Base-by-base conservation (phyloP, 2,329 filamentous ascomycete genomes). In the Trichoderma oligosporum region DNA sequence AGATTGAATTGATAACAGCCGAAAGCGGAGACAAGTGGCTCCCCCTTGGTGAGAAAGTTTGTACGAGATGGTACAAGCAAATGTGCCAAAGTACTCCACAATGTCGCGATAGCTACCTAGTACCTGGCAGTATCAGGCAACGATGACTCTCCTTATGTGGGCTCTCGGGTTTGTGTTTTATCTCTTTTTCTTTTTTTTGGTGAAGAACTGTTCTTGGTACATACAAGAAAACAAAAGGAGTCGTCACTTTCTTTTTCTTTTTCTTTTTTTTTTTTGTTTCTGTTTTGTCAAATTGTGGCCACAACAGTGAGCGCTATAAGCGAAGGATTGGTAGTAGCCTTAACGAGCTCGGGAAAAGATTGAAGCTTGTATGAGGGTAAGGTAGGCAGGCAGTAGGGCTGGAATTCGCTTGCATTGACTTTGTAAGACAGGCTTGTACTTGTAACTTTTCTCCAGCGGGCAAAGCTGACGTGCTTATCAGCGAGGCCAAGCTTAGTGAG, bases 21-120 rank as follows among this genome's bases (percentile, higher is more conserved):
- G 63, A 65, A 63, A 64, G 61, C 63, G 63, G 63, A 65, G 61
- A 62, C 38, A 11, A 24, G 55, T n/a, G 39, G 20, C 38, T 20
- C n/a, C 22, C 27, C 35, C 35, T 62, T 36, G 60, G 39, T 49
- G 45, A 59, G 52, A 48, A 49, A 47, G 35, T 53, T 53, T 35
- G 35, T 39, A 39, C 47, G n/a, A 36, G 14, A 16, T n/a, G 27
- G 41, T 20, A 39, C 47, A 39, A 31, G 36, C 47, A 38, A 41
- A 12, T 36, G 46, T 57, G 38, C 42, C 45, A 58, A 44, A 41
- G 38, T 59, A 35, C 47, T 58, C 56, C 56, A 58, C 56, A 58
- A 52, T 58, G 56, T 58, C 56, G 56, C 48, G 49, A 53, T 51
- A 14, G n/a, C n/a, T n/a, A n/a, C n/a, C n/a, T n/a, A n/a, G n/a